Evolutionary conservation across 305 asterid species (phyloP), one percentile per base, ranked within the genome.

Genomic region (Withania somnifera): DNA sequence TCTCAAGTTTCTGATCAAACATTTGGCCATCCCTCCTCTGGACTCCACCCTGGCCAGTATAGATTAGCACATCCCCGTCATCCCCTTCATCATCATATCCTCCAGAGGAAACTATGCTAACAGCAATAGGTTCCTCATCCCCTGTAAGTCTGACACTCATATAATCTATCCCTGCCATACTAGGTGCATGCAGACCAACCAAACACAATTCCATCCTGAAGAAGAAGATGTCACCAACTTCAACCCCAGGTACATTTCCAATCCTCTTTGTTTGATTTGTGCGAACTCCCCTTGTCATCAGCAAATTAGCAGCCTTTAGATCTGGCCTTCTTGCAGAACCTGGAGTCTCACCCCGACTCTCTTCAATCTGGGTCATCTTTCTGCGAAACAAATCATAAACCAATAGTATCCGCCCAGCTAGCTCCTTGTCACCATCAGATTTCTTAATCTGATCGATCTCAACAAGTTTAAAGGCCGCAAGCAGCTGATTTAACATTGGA

Each of bases 131-230:
- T 64, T 95, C 98, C 53, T 95, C 98, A 64, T 91, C 94, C 84
- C 69, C 58, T 6, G 90, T 87, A 64, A 83, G 79, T 84, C 87
- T 92, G 66, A 89, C 88, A 69, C 89, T 88, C 91, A 91, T 88
- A 81, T 92, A 95, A 86, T 95, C 98, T 64, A 95, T 95, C 42
- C 98, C 98, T 47, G 92, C 97, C 98, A 95, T 95, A 82, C 91
- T 93, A 7, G 93, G 98, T 66, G 97, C 85, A 84, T 95, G 98
- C 85, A 93, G 36, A 17, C 98, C 98, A 57, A 88, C 89, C 69
- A 94, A 77, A 85, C 98, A 94, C 24, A 94, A 77, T 89, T 94
- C 98, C 98, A 95, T 95, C 84, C 98, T 89, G 81, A 95, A 90
- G 86, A 88, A 95, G 88, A 91, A 95, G 69, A 95, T 91, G 85